Evolutionary conservation across 2,329 filamentous ascomycete genomes (phyloP), one percentile per base, ranked within the genome.

Genomic region (Hypoxylon sp.): DNA sequence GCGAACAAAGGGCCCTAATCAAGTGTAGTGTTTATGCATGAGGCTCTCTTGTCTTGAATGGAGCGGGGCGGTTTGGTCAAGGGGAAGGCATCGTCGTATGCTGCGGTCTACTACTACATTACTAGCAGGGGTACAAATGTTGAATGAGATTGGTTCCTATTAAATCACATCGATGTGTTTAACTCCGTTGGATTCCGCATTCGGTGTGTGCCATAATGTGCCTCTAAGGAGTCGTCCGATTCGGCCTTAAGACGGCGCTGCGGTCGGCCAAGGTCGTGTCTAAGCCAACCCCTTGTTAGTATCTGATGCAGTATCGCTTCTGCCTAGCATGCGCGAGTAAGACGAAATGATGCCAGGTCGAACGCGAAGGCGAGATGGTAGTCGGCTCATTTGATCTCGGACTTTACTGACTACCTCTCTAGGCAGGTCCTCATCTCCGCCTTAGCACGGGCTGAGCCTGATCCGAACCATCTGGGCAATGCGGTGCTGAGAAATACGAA

Each of bases 131-230:
- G 21, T 47, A 52, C 45, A 49, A 23, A 40, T 53, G 60, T 60
- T 57, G 57, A 63, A 63, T 63, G 60, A 63, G 60, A 60, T 55
- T 63, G 56, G 20, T 60, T 62, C 26, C 41, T 55, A 41, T 41
- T 41, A 41, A 41, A 41, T 41, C 24, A 21, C 38, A 24, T 41
- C 11, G 15, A 41, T n/a, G 4, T 15, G 11, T 2, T 11, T 11
- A 23, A 2, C 7, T 23, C 17, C 7, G 11, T 11, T 21, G n/a
- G 5, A 35, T 35, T 3, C 7, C 13, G 3, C n/a, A 35, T 35
- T 3, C 7, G 15, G 3, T n/a, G 2, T 20, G 18, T 5, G 4
- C 8, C 8, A 4, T 40, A 18, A 37, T 6, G 8, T 40, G 37
- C 26, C 40, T 42, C 23, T 20, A n/a, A 31, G 13, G 27, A 11